phyloP scores from a whole-genome alignment of 2,329 filamentous ascomycete genomes.

The Sporothrix euskadiensis region DNA sequence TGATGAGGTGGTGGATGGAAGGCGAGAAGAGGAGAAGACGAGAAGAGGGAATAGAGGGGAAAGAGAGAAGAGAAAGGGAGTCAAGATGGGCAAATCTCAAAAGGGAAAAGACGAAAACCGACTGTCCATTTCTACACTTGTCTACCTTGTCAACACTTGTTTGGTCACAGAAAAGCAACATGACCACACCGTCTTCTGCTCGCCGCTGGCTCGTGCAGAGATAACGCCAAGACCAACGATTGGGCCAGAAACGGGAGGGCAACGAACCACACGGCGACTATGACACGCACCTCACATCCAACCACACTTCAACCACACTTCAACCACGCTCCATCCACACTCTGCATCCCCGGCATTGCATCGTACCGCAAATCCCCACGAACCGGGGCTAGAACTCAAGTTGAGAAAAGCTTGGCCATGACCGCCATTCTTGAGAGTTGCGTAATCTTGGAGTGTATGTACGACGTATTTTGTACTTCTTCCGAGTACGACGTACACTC shows the following conservation, averaged over 20 bases:
- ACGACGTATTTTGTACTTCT: not conserved
- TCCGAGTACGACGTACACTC: not conserved
- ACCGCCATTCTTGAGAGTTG: not conserved
- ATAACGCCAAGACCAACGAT: slow-evolving; percentile 32
- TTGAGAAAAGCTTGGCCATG: not conserved
- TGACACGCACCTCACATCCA: not conserved
- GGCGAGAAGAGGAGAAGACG: too few species aligned
- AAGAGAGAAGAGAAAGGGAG: not conserved
- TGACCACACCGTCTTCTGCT: slow-evolving; percentile 9
- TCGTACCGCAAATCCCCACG: not conserved
- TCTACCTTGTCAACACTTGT: too few species aligned
- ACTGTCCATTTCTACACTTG: not conserved
- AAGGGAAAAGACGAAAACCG: not conserved
- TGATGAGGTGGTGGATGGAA: too few species aligned
- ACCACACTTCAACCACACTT: not conserved
- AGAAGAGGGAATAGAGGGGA: not conserved
- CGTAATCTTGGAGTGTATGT: not conserved
- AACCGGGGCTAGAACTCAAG: not conserved
- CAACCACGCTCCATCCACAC: too few species aligned
- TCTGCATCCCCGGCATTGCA: not conserved
- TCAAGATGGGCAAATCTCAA: not conserved
- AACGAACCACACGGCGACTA: not conserved
- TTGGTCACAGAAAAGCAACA: not conserved
- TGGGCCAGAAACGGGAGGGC: slow-evolving; percentile 17
- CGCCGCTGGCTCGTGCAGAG: not conserved